These are phyloP conservation scores for Phytophthora pistaciae DNA, from an alignment of 352 stramenopile genomes.

Conservation along the genomic window DNA sequence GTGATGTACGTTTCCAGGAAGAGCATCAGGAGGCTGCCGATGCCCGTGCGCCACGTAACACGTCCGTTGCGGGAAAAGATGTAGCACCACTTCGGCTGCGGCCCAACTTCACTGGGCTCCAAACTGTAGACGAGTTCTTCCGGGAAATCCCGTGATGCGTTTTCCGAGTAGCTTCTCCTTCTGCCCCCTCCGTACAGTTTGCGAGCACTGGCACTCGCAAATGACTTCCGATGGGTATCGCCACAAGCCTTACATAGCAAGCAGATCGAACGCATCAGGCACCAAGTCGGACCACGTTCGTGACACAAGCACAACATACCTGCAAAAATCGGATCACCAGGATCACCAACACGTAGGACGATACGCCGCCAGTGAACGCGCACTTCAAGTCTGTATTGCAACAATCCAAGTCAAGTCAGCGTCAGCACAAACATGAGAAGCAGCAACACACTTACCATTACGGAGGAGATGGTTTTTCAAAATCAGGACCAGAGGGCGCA, in stretches of 20 bases:
- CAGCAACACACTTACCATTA: constrained; percentile 43
- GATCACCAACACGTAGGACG: constrained; percentile 96
- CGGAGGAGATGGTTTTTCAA: constrained; percentile 90
- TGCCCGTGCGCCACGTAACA: constrained; percentile 71
- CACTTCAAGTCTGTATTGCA: constrained; percentile 85
- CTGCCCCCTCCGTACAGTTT: constrained; percentile 30
- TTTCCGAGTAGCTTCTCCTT: constrained; percentile 48
- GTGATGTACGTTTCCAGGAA: constrained; percentile 89
- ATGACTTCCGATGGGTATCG: constrained; percentile 69
- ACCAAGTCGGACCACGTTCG: background rate
- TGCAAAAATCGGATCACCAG: constrained; percentile 95
- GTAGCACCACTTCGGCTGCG: constrained; percentile 61
- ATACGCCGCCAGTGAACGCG: constrained; percentile 96
- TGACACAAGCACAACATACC: constrained; percentile 34
- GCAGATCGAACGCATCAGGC: background rate
- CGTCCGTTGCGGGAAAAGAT: constrained; percentile 71
- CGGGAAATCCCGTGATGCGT: constrained; percentile 21
- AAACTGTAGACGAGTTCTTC: constrained; percentile 33
- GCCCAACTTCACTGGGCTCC: constrained; percentile 9
- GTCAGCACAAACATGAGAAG: constrained; percentile 30
- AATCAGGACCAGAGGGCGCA: constrained; percentile 95
- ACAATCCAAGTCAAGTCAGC: background rate
- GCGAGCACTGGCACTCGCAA: constrained; percentile 26
- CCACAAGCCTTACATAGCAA: constrained; percentile 66
- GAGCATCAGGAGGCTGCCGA: constrained; percentile 78